These are phyloP conservation scores for Arthrocladium fulminans DNA, from an alignment of 2,329 filamentous ascomycete species.

Conservation along the genomic window DNA sequence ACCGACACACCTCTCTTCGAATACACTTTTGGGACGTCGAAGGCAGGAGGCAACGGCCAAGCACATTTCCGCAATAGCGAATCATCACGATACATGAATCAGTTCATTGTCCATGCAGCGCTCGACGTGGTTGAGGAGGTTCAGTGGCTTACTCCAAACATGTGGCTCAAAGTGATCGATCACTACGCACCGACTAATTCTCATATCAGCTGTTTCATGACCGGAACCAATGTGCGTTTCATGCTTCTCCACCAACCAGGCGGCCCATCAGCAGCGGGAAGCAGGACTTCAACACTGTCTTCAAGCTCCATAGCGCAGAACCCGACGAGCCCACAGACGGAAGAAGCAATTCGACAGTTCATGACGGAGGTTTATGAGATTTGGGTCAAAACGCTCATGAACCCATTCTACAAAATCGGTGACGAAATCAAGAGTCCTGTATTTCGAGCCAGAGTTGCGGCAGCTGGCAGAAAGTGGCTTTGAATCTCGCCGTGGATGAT, in stretches of 20 bases:
- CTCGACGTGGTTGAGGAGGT: slow-evolving; percentile 93
- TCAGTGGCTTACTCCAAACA: slow-evolving; percentile 79
- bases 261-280: slow-evolving; percentile 27
- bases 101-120: slow-evolving; percentile 91
- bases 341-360: slow-evolving; percentile 92
- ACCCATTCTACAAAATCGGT: slow-evolving; percentile 81
- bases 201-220: slow-evolving; percentile 91
- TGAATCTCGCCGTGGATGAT: slow-evolving; percentile 40
- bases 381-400: slow-evolving; percentile 97
- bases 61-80: slow-evolving; percentile 67
- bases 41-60: slow-evolving; percentile 87
- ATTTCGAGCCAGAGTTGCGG: slow-evolving; percentile 71
- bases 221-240: slow-evolving; percentile 85
- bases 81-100: slow-evolving; percentile 85
- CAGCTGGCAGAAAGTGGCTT: slow-evolving; percentile 86
- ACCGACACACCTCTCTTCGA: slow-evolving; percentile 95
- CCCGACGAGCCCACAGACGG: slow-evolving; percentile 78
- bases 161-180: slow-evolving; percentile 96
- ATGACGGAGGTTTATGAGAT: slow-evolving; percentile 93
- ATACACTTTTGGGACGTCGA: slow-evolving; percentile 92
- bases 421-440: slow-evolving; percentile 78
- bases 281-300: slow-evolving; percentile 30
- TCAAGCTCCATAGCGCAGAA: slow-evolving; percentile 70
- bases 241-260: slow-evolving; percentile 80
- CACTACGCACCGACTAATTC: slow-evolving; percentile 77